Evolutionary conservation across 179 eudicot species (phyloP).

Genomic region (Vitellaria paradoxa): DNA sequence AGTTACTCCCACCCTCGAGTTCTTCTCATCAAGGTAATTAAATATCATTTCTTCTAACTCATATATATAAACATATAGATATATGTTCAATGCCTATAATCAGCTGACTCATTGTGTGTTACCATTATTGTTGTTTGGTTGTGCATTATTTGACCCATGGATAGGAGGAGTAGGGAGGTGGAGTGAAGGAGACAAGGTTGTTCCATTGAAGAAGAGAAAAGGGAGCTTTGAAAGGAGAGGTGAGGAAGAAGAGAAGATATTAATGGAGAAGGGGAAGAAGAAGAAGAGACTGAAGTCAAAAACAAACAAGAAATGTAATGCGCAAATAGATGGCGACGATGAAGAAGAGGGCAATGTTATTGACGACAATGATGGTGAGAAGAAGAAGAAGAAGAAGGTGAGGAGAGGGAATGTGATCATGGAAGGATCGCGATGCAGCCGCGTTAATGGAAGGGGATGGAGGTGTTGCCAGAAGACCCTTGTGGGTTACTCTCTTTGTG

Average conservation of each 20-base stretch:
- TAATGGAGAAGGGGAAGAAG: constrained; percentile 8
- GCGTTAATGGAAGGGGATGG: constrained; percentile 92
- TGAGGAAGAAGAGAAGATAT: neutral
- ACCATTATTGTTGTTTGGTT: constrained; percentile 1
- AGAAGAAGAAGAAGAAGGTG: constrained; percentile 18
- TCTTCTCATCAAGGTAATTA: constrained; percentile 29
- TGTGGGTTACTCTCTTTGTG: constrained; percentile 84
- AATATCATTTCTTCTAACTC: neutral
- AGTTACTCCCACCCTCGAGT: constrained; percentile 8
- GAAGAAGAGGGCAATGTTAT: neutral
- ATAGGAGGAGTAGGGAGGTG: constrained; percentile 21
- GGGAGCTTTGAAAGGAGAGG: constrained; percentile 20
- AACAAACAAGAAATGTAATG: constrained; percentile 25
- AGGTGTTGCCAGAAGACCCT: constrained; percentile 82
- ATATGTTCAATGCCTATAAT: neutral
- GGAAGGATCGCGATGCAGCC: constrained; percentile 90
- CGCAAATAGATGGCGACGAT: constrained; percentile 9
- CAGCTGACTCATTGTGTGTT: neutral
- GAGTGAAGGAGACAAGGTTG: constrained; percentile 34
- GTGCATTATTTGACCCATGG: constrained; percentile 9
- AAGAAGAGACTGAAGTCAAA: constrained; percentile 19
- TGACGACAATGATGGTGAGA: neutral
- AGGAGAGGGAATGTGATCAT: constrained; percentile 56
- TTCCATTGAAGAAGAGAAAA: constrained; percentile 54
- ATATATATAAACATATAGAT: too few relatives aligned